Base-by-base conservation (phyloP, 768 basidiomycete genomes). In the Boletus subparvulus region DNA sequence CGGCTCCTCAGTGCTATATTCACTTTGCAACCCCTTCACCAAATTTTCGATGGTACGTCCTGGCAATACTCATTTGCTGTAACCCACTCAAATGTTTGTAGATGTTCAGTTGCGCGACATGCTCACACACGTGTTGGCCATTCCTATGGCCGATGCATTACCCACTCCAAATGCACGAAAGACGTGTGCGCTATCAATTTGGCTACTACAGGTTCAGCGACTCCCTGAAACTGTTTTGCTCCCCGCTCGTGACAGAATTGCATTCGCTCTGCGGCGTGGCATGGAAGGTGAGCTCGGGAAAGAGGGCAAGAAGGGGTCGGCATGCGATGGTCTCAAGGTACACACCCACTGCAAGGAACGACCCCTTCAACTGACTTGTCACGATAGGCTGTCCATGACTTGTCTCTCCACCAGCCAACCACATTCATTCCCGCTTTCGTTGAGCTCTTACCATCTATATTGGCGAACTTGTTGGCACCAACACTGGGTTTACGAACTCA, bases 111-210 rank as follows among this genome's bases (percentile, higher is more conserved):
- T 91, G 6, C 70, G 76, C 19, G 73, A 75, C 32, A 81, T 94
- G 54, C 69, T 93, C 35, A 81, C 83, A 2, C 78, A 80, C 12
- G 76, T 88, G 10, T 74, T 93, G 10, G 83, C 86, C 8, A 90
- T 94, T 57, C 90, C 90, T 3, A 75, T 91, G 21, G 81, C 87
- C 0, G 74, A 80, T 6, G 75, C 80, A 28, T 71, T 94, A 0
- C 92, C 90, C 3, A 92, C 90, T 6, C 88, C 88, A 6, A 92
- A 92, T 66, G 82, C 88, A 12, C 83, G 92, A n/a, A 94, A 94
- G 69, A 93, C 92, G 1, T 91, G 82, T 55, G 89, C 88, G 2
- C 72, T 93, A 26, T 80, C 86, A 3, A 88, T 92, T 24, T 87
- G 84, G 83, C 74, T 91, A 6, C 63, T 94, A 24, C 89, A 91